Conservation (phyloP, 2,329 filamentous ascomycete species). For the Neopestalotiopsis sp. region DNA sequence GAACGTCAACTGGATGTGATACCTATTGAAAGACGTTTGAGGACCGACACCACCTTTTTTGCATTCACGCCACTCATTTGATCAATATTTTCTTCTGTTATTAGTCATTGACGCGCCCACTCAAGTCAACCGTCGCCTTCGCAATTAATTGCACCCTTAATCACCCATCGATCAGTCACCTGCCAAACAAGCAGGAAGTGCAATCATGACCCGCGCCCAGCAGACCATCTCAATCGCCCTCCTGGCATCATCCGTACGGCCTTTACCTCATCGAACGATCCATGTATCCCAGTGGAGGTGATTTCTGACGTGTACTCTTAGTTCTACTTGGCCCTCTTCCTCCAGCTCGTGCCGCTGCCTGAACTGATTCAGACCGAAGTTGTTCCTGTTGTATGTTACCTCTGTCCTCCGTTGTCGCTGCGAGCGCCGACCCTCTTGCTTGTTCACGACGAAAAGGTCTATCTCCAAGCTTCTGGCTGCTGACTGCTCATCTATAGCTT, state of each 20-base stretch:
- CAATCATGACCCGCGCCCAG: slow-evolving; percentile 87
- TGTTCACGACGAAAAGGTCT: not conserved
- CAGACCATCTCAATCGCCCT: slow-evolving; percentile 90
- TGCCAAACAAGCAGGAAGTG: too few species aligned
- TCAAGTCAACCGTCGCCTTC: not conserved
- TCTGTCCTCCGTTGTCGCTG: not conserved
- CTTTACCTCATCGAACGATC: slow-evolving; percentile 11
- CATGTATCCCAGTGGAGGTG: not conserved
- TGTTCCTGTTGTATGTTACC: slow-evolving; percentile 79
- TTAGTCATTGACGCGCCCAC: not conserved
- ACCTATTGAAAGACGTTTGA: not conserved
- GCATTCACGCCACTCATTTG: slow-evolving; percentile 20
- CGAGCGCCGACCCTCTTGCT: not conserved
- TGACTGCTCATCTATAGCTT: slow-evolving; percentile 62
- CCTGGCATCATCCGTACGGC: slow-evolving; percentile 82
- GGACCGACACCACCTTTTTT: not conserved
- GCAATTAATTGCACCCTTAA: not conserved
- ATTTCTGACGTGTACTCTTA: slow-evolving; percentile 42
- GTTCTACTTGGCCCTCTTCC: slow-evolving; percentile 88
- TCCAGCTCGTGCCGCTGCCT: slow-evolving; percentile 83
- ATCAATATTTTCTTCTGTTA: not conserved
- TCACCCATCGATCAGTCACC: not conserved
- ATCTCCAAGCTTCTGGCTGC: not conserved
- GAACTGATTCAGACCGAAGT: slow-evolving; percentile 80
- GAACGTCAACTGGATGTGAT: not conserved